A percentile compares a stretch with the other conserved stretches of the same genome.
Evolutionary conservation across 2,329 filamentous ascomycete genomes (phyloP).

Genomic region (Raffaelea albimanens): DNA sequence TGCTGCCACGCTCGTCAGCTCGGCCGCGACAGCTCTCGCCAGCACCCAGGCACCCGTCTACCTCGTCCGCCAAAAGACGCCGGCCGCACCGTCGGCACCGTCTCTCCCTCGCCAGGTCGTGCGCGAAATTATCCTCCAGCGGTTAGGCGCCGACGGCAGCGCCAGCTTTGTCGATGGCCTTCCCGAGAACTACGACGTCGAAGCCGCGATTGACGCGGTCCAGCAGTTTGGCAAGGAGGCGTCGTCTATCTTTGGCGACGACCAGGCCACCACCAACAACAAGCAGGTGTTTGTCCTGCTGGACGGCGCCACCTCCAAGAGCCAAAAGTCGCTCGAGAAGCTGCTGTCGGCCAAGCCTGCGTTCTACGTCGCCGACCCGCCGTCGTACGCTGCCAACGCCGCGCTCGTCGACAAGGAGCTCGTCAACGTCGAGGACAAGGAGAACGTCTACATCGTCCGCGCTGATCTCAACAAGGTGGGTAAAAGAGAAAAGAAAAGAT

Average conservation of each 20-base stretch:
- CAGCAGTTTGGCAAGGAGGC: slow-evolving; percentile 49
- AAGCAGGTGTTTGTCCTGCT: slow-evolving; percentile 50
- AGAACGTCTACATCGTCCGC: no score
- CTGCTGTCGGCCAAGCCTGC: slow-evolving; percentile 29
- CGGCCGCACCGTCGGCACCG: slow-evolving; percentile 11
- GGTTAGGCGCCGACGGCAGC: slow-evolving; percentile 37
- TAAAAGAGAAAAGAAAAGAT: no score
- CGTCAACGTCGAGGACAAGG: slow-evolving; percentile 17
- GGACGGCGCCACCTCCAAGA: slow-evolving; percentile 41
- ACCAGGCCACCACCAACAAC: slow-evolving; percentile 12
- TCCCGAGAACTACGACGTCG: slow-evolving; percentile 30
- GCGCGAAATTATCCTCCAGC: slow-evolving; percentile 49
- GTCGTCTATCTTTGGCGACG: slow-evolving; percentile 38
- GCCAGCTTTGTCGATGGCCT: slow-evolving; percentile 39
- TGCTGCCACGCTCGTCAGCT: slow-evolving; percentile 19
- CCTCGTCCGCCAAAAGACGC: slow-evolving; percentile 31
- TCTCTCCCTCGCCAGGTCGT: slow-evolving; percentile 39
- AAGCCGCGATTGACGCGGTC: slow-evolving; percentile 45
- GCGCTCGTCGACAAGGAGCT: slow-evolving; percentile 33
- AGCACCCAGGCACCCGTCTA: slow-evolving; percentile 41
- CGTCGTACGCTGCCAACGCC: slow-evolving; percentile 31
- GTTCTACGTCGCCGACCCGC: slow-evolving; percentile 40
- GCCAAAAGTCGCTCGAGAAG: slow-evolving; percentile 31
- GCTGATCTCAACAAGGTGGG: no score
- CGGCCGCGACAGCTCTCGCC: slow-evolving; percentile 21